Base-by-base conservation (phyloP, 139 green algal genomes). In the Micromonas commoda region DNA sequence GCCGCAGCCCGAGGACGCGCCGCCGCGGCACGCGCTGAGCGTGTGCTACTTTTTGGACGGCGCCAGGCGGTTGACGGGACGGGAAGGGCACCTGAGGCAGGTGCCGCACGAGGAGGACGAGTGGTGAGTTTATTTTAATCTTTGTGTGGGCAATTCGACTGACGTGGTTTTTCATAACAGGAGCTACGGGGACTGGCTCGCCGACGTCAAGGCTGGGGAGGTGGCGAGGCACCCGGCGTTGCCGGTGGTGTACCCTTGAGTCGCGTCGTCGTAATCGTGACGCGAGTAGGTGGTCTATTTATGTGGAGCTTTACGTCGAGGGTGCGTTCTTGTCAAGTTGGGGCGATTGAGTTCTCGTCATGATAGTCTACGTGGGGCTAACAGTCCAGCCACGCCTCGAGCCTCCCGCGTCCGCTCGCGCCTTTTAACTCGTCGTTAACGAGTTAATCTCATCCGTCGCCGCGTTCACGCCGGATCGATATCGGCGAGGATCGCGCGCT, bases 1-100 rank as follows among this genome's bases (percentile, higher is more conserved):
- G 5, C 77, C 77, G 29, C 87, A 90, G 84, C 84, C 84, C 2
- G 34, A 72, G 29, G 74, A 77, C 73, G 82, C 71, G 20, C 73
- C 73, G 53, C 77, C 77, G 5, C 85, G 88, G 6, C 31, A 83
- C 20, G 83, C 83, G 19, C 66, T 90, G 2, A 68, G 80, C 0
- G 78, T 88, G 2, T 82, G 78, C 35, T 90, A 86, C 79, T 89
- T 90, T 72, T 78, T 68, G 2, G 88, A 91, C 39, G 88, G 88
- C 9, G 82, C 88, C 0, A 77, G 77, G 9, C 19, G 86, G 19
- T 80, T 90, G 4, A 61, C 9, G 4, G 71, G 71, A 21, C 24
- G n/a, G 31, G 24, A 32, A 5, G 34, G 64, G 34, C 3, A 31
- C 3, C 45, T 64, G 9, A 24, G 69, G 3, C 32, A 31, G n/a